phyloP scores from a whole-genome alignment of 1,139 yeast genomes.

The Pichia norvegensis region DNA sequence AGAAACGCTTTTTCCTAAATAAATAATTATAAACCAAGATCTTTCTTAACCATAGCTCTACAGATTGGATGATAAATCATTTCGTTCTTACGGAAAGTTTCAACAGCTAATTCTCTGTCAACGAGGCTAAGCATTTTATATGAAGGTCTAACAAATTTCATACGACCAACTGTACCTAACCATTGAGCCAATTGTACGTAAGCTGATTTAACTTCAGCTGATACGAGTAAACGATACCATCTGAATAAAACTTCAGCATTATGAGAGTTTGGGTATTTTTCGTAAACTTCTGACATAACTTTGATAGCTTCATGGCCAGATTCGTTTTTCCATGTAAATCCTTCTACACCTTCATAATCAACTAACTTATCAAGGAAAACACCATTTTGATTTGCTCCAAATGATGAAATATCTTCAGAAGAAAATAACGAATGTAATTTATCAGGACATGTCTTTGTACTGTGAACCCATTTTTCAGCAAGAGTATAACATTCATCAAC shows the following conservation, averaged over 20 bases:
- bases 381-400: slow-evolving; percentile 69
- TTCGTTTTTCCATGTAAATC: slow-evolving; percentile 29
- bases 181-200: slow-evolving; percentile 60
- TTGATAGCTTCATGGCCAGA: slow-evolving; percentile 32
- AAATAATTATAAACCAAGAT: slow-evolving; percentile 27
- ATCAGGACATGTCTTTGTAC: slow-evolving; percentile 26
- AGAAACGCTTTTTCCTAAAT: background rate
- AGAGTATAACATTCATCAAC: slow-evolving; percentile 65
- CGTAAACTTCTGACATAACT: slow-evolving; percentile 40
- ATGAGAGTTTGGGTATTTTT: slow-evolving; percentile 39
- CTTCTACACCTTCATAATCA: slow-evolving; percentile 29
- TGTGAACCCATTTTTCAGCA: slow-evolving; percentile 56
- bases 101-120: slow-evolving; percentile 57
- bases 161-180: slow-evolving; percentile 89
- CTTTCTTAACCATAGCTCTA: slow-evolving; percentile 69
- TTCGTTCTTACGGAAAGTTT: slow-evolving; percentile 54
- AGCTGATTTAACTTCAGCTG: slow-evolving; percentile 38
- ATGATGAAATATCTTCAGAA: slow-evolving; percentile 41
- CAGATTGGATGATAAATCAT: slow-evolving; percentile 79
- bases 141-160: slow-evolving; percentile 91
- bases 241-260: slow-evolving; percentile 81
- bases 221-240: slow-evolving; percentile 59
- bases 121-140: slow-evolving; percentile 57
- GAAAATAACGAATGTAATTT: slow-evolving; percentile 26
- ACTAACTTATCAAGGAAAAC: slow-evolving; percentile 71